Evolutionary conservation across 1,284 basidiomycete genomes (phyloP), one percentile per base, ranked within the genome.

Genomic region (Bjerkandera adusta): DNA sequence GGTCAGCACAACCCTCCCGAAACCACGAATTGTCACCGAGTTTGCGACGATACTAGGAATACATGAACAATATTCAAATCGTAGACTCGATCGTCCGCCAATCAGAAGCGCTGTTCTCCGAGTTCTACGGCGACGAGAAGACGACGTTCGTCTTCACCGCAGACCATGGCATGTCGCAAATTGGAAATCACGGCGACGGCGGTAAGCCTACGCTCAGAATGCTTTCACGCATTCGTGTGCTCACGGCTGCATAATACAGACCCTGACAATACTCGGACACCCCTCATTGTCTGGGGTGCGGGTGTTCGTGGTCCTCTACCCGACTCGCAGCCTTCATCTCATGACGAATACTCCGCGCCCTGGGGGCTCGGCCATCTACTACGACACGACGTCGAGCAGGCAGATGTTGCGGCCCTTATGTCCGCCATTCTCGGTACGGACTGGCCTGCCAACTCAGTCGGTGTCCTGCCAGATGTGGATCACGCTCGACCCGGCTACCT

Each of bases 171-270:
- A 95, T 95, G 92, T 89, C 86, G 6, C 79, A 75, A 35, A 88
- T 92, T 47, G 92, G 92, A 21, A 95, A 93, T 58, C 92, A 95
- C 52, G 92, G 92, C 2, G 92, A 95, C 57, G 92, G 92, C 24
- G 83, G 87, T 89, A 56, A 47, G 61, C 43, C n/a, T 47, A 36
- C 30, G 18, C 21, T 43, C 36, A 43, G n/a, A 41, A 39, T n/a
- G 20, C 32, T 20, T n/a, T 20, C 25, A 26, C 38, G 44, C 24
- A 37, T 36, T 44, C 46, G 42, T 43, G 32, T 34, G 26, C 44
- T 27, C 15, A 16, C 37, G 46, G 16, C 26, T 21, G 4, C 24
- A 30, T 45, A 45, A 47, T 47, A 8, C 50, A 90, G 88, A 94
- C 56, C 91, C 90, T 0, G 90, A 94, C 63, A 92, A 88, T 56